Evolutionary conservation across 306 rosid species (phyloP).

Genomic region (Canavalia ensiformis): DNA sequence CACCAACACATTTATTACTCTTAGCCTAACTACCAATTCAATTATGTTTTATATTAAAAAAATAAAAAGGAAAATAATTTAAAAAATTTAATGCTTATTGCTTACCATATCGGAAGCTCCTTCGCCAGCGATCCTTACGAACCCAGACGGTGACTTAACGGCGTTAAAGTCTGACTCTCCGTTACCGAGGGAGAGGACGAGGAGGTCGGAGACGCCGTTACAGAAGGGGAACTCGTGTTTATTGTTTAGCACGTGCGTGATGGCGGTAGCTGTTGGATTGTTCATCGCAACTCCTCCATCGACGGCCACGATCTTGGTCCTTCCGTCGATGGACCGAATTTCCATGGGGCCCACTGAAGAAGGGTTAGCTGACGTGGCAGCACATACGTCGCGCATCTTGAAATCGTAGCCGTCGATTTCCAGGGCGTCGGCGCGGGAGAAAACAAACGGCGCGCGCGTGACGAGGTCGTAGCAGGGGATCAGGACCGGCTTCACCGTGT

Average conservation of each 20-base stretch:
- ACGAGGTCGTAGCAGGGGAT: slow-evolving; percentile 94
- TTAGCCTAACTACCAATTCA: slow-evolving; percentile 51
- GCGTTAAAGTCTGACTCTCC: slow-evolving; percentile 73
- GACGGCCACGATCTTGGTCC: slow-evolving; percentile 79
- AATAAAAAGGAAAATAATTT: neutral
- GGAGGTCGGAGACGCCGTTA: slow-evolving; percentile 72
- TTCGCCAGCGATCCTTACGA: slow-evolving; percentile 79
- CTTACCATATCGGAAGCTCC: slow-evolving; percentile 95
- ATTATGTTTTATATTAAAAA: neutral
- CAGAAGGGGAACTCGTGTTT: slow-evolving; percentile 95
- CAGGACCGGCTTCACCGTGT: slow-evolving; percentile 85
- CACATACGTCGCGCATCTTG: slow-evolving; percentile 84
- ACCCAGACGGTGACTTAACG: slow-evolving; percentile 60
- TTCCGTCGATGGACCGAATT: slow-evolving; percentile 70
- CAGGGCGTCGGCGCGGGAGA: slow-evolving; percentile 95
- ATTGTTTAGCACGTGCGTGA: slow-evolving; percentile 92
- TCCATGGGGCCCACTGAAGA: slow-evolving; percentile 50
- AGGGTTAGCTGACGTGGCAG: slow-evolving; percentile 71
- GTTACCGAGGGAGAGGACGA: slow-evolving; percentile 88
- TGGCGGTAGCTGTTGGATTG: slow-evolving; percentile 87
- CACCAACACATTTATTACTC: slow-evolving; percentile 35
- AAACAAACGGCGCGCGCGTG: slow-evolving; percentile 86
- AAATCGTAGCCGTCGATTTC: slow-evolving; percentile 94
- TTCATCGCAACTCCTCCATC: slow-evolving; percentile 89
- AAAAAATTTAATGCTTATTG: neutral